Conservation (phyloP, 2,329 filamentous ascomycete species). For the Teratosphaeria viscida region DNA sequence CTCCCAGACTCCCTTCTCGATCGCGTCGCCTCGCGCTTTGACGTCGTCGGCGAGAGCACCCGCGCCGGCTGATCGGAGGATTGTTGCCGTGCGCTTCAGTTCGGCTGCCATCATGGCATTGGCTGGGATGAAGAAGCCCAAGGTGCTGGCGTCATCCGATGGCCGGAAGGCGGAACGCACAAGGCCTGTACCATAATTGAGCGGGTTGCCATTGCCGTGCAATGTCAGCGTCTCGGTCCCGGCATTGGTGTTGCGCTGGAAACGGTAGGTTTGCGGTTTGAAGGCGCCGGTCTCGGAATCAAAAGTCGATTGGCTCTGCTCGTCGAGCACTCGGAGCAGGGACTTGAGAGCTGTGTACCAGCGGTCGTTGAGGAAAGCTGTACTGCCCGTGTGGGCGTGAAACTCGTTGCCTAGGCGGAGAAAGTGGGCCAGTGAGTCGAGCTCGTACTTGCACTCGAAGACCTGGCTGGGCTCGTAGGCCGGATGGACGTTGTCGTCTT, state of each 20-base stretch:
- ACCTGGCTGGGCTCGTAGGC: constrained; percentile 73
- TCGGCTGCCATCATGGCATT: constrained; percentile 96
- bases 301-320: constrained; percentile 76
- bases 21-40: constrained; percentile 49
- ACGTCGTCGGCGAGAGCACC: constrained; percentile 39
- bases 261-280: constrained; percentile 70
- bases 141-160: constrained; percentile 86
- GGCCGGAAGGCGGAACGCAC: constrained; percentile 88
- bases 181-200: constrained; percentile 73
- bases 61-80: constrained; percentile 55
- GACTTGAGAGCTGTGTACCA: constrained; percentile 73
- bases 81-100: constrained; percentile 59
- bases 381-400: constrained; percentile 66
- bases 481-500: constrained; percentile 77
- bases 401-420: constrained; percentile 79
- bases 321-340: constrained; percentile 60
- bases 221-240: constrained; percentile 88
- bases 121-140: constrained; percentile 88
- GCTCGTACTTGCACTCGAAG: constrained; percentile 98
- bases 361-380: constrained; percentile 63
- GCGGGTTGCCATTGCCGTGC: constrained; percentile 76
- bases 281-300: constrained; percentile 54
- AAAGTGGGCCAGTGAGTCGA: constrained; percentile 91
- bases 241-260: constrained; percentile 65
- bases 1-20: constrained; percentile 70